Percentiles rank a stretch among this genome's conserved stretches.
Conservation (phyloP, 257 asterid genomes). For the Scutellaria baicalensis region DNA sequence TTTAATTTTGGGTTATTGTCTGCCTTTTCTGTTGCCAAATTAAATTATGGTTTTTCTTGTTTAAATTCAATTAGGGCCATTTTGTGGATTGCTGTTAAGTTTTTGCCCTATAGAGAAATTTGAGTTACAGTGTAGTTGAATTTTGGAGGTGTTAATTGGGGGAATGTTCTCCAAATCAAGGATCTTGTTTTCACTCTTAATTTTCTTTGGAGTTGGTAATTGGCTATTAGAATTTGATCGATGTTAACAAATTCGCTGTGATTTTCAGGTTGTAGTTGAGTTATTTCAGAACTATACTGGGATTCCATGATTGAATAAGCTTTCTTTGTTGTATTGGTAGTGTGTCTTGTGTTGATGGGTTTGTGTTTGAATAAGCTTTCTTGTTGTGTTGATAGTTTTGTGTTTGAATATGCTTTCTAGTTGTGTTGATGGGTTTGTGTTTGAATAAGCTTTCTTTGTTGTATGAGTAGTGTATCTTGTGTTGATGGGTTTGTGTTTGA, state of each 20-base stretch:
- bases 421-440: too few relatives aligned
- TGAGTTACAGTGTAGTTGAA: not conserved
- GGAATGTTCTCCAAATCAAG: not conserved
- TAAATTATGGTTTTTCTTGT: not conserved
- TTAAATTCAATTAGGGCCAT: not conserved
- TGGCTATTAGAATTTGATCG: not conserved
- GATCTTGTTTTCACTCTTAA: not conserved
- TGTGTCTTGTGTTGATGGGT: not conserved
- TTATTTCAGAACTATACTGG: not conserved
- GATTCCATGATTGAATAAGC: not conserved
- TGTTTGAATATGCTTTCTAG: too few relatives aligned
- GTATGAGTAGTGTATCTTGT: not conserved
- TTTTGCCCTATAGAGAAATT: not conserved
- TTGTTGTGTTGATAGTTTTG: too few relatives aligned
- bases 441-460: not conserved
- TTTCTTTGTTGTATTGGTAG: not conserved
- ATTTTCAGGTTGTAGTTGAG: not conserved
- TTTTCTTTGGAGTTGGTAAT: not conserved
- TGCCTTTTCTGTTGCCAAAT: not conserved
- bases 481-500: not conserved
- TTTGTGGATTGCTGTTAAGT: not conserved
- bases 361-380: too few relatives aligned
- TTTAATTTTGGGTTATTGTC: not conserved
- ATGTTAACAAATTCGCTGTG: too few relatives aligned
- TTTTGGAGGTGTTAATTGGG: not conserved